phyloP scores from a whole-genome alignment of 495 filamentous ascomycete species.

The Hyphodiscus hymeniophilus region DNA sequence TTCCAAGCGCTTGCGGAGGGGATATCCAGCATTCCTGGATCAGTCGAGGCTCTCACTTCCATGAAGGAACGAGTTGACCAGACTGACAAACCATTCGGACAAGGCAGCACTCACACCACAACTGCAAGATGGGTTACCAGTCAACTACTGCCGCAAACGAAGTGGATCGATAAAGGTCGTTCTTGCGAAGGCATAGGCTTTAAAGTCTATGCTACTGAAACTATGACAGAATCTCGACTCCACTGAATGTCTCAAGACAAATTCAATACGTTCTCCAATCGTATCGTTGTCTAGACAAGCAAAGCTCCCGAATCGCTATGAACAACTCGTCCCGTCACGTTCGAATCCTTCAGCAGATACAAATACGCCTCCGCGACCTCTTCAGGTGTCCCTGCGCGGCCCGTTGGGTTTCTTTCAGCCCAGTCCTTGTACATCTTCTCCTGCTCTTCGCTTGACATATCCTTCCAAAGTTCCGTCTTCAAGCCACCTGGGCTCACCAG shows the following conservation, averaged over 20 bases:
- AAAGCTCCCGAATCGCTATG: too few relatives aligned
- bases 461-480: slow-evolving; percentile 40
- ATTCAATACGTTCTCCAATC: too few relatives aligned
- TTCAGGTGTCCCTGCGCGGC: slow-evolving; percentile 38
- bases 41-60: slow-evolving; percentile 17
- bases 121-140: slow-evolving; percentile 70
- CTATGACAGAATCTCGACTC: too few relatives aligned
- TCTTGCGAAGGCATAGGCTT: slow-evolving; percentile 42
- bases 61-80: slow-evolving; percentile 22
- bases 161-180: slow-evolving; percentile 43
- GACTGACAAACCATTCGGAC: slow-evolving; percentile 38
- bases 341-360: slow-evolving; percentile 53
- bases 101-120: slow-evolving; percentile 57
- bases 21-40: slow-evolving; percentile 28
- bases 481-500: slow-evolving; percentile 46
- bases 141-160: slow-evolving; percentile 41
- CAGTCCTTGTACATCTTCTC: slow-evolving; percentile 25
- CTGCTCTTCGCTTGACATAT: slow-evolving; percentile 20
- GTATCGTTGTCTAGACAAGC: too few relatives aligned
- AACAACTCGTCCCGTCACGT: slow-evolving; percentile 35
- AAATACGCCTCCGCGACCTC: slow-evolving; percentile 59
- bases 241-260: too few relatives aligned
- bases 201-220: slow-evolving; percentile 2
- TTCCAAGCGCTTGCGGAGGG: slow-evolving; percentile 69
- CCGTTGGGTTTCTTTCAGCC: slow-evolving; percentile 29